Evolutionary conservation across 2,329 filamentous ascomycete species (phyloP).

Genomic region (Penicillium sp.): DNA sequence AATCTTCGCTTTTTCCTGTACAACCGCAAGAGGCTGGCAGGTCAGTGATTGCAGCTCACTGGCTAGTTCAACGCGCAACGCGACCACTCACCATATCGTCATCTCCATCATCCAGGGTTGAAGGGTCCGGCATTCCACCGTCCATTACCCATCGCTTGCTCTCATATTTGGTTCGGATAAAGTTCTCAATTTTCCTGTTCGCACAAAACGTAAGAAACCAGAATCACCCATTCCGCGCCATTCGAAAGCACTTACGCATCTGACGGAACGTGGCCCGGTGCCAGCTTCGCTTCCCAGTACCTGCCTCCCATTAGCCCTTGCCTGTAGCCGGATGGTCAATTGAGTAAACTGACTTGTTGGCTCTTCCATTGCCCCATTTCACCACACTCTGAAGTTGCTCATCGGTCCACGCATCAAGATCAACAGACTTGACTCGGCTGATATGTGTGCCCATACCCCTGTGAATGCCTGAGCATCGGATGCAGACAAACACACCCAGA

Average conservation of each 20-base stretch:
- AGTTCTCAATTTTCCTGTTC: constrained; percentile 90
- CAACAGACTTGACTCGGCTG: constrained; percentile 94
- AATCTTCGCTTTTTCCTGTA: constrained; percentile 67
- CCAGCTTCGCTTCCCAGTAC: constrained; percentile 94
- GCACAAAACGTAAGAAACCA: constrained; percentile 11
- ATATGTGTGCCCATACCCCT: constrained; percentile 99
- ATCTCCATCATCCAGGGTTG: constrained; percentile 79
- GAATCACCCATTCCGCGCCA: background rate
- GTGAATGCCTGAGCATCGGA: constrained; percentile 96
- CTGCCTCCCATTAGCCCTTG: constrained; percentile 33
- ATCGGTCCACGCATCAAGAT: constrained; percentile 97
- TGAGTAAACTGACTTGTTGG: constrained; percentile 68
- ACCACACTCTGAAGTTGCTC: constrained; percentile 93
- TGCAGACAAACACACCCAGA: constrained; percentile 93
- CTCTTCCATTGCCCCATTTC: constrained; percentile 91
- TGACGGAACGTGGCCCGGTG: constrained; percentile 83
- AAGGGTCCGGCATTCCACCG: constrained; percentile 87
- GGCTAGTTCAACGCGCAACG: constrained; percentile 5
- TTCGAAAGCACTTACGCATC: constrained; percentile 59
- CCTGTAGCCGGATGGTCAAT: constrained; percentile 1
- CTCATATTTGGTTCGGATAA: constrained; percentile 98
- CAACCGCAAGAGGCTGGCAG: constrained; percentile 59
- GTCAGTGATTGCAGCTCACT: constrained; percentile 19
- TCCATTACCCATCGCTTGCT: constrained; percentile 99
- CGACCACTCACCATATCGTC: constrained; percentile 67